Conservation (phyloP, 116 monocot species). For the Posidonia oceanica region DNA sequence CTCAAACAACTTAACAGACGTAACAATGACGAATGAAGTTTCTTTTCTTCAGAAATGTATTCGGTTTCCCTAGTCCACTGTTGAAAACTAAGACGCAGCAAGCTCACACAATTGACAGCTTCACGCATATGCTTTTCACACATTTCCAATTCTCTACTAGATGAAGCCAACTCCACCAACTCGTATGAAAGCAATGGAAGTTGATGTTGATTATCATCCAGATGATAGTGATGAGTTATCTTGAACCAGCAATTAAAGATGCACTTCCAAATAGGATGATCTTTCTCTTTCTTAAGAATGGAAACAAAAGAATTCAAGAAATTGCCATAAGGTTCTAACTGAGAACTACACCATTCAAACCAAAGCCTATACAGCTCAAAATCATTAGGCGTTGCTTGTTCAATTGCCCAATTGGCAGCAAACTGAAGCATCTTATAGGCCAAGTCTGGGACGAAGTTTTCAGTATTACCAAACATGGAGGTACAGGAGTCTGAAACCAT, state of each 20-base stretch:
- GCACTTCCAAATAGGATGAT: slow-evolving; percentile 77
- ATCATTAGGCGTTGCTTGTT: slow-evolving; percentile 72
- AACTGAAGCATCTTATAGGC: slow-evolving; percentile 56
- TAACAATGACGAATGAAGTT: slow-evolving; percentile 4
- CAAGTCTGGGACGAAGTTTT: slow-evolving; percentile 22
- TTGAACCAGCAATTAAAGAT: slow-evolving; percentile 31
- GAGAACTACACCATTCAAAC: slow-evolving; percentile 41
- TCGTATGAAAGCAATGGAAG: slow-evolving; percentile 52
- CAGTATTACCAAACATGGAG: slow-evolving; percentile 1
- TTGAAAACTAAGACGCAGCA: slow-evolving; percentile 44
- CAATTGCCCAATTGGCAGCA: slow-evolving; percentile 79
- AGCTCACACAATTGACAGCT: slow-evolving; percentile 33
- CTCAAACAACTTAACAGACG: slow-evolving; percentile 36
- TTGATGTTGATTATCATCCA: slow-evolving; percentile 21
- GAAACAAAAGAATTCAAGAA: slow-evolving; percentile 40
- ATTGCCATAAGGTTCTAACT: slow-evolving; percentile 40
- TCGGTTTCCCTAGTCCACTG: slow-evolving; percentile 64
- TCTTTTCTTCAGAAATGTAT: slow-evolving; percentile 1
- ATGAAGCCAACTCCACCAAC: slow-evolving; percentile 26
- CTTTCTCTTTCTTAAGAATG: slow-evolving; percentile 45
- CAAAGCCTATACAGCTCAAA: slow-evolving; percentile 36
- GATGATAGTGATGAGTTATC: slow-evolving; percentile 20
- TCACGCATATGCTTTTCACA: slow-evolving; percentile 20
- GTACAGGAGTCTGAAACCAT: neutral
- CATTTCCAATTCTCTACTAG: slow-evolving; percentile 9